Base-by-base conservation (phyloP, 352 stramenopile genomes). In the Phytophthora aleatoria region DNA sequence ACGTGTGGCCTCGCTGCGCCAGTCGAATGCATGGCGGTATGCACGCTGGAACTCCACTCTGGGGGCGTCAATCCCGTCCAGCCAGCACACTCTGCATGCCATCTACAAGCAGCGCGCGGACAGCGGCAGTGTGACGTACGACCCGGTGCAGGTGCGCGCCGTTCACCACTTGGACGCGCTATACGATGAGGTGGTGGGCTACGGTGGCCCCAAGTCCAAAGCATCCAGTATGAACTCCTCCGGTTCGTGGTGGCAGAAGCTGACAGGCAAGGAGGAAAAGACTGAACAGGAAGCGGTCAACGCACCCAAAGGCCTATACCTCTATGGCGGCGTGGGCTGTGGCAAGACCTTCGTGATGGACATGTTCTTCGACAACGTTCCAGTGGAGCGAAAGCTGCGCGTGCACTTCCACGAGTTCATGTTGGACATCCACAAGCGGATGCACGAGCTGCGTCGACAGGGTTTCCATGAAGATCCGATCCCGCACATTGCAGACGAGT, bases 401-500 rank as follows among this genome's bases (percentile, higher is more conserved):
- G 90, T 98, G 45, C 97, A 99, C 66, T 99, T 99, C 78, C 97
- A 99, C 81, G 89, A 95, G 55, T 99, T 99, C 69, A 98, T 99
- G 87, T 82, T 98, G 30, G 89, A 98, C 43, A 91, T 99, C 31
- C 96, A 99, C 76, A 77, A 90, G 69, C 79, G 90, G 42, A 98
- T 99, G 73, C 96, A 99, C 80, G 52, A 84, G 56, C 66, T 98
- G 56, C 97, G 98, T 53, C 83, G 97, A 64, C 54, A 93, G 64
- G 83, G 95, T 9, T 78, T 91, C 50, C 83, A 64, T 44, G 77
- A 90, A 39, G 87, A 95, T 56, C 82, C 85, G 15, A 94, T 95
- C 49, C 83, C 85, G 57, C 79, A 90, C 53, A 87, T 99, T 50
- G 86, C 90, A 9, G 65, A 89, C 50, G 82, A 98, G 52, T 60